Conservation (phyloP, 306 rosid genomes). For the Corylus heterophylla region DNA sequence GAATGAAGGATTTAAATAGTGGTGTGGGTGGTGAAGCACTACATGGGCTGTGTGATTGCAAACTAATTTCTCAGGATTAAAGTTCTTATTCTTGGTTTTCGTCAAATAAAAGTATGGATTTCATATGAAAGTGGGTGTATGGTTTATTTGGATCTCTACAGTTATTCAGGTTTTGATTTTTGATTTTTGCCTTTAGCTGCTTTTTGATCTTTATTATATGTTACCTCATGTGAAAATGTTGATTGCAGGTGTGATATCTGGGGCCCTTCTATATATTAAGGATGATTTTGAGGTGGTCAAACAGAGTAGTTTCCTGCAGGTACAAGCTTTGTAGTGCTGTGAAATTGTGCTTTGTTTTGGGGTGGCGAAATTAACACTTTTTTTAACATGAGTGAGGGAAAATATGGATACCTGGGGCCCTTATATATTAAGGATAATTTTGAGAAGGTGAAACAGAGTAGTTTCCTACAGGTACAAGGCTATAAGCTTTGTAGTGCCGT, state of each 20-base stretch:
- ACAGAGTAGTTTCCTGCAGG: constrained; percentile 57
- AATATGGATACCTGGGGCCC: constrained; percentile 45
- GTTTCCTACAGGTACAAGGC: constrained; percentile 51
- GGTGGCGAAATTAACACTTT: background rate
- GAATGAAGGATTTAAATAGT: background rate
- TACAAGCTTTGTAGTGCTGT: constrained; percentile 14
- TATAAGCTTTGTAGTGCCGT: background rate
- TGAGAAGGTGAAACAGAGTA: constrained; percentile 48
- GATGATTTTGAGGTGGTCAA: constrained; percentile 56
- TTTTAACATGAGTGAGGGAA: background rate
- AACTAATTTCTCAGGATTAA: background rate
- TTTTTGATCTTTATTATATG: background rate
- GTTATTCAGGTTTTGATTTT: background rate
- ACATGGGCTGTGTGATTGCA: background rate
- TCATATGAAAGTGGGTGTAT: background rate
- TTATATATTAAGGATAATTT: constrained; percentile 60
- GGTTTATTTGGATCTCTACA: background rate
- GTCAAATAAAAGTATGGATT: background rate
- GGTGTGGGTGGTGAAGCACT: background rate
- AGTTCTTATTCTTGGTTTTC: background rate
- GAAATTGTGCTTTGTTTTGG: background rate
- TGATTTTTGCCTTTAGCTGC: background rate
- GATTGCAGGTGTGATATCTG: constrained; percentile 55
- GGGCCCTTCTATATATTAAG: constrained; percentile 60
- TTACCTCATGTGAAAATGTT: constrained; percentile 10